Evolutionary conservation across 768 basidiomycete genomes (phyloP).

Genomic region (Tylopilus cervinicoccineus): DNA sequence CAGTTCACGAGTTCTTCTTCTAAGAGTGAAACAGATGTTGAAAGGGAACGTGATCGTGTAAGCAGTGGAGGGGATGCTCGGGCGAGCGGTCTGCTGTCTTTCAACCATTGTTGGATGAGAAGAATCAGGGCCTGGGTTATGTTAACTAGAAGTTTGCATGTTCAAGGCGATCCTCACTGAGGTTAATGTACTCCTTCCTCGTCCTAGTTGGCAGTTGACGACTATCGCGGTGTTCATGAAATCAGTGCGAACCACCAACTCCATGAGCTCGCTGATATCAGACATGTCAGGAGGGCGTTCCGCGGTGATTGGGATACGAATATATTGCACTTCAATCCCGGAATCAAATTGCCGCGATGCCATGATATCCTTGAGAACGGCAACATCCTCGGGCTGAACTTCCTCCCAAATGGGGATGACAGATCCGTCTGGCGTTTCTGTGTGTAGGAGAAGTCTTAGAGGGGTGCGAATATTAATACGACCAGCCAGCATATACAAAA

Average conservation of each 20-base stretch:
- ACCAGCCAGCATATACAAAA: not conserved
- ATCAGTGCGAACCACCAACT: slow-evolving; percentile 67
- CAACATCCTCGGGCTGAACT: slow-evolving; percentile 64
- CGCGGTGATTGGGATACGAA: slow-evolving; percentile 89
- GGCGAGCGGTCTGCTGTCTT: slow-evolving; percentile 28
- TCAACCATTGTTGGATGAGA: slow-evolving; percentile 82
- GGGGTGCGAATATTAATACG: not conserved
- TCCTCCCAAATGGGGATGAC: slow-evolving; percentile 96
- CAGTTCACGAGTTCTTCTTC: slow-evolving; percentile 29
- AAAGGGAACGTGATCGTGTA: slow-evolving; percentile 43
- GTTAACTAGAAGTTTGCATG: slow-evolving; percentile 1
- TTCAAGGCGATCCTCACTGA: slow-evolving; percentile 47
- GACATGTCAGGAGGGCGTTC: slow-evolving; percentile 76
- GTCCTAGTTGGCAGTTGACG: slow-evolving; percentile 92
- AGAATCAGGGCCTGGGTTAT: slow-evolving; percentile 64
- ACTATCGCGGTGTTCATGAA: slow-evolving; percentile 76
- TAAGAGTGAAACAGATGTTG: slow-evolving; percentile 30
- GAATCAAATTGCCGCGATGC: slow-evolving; percentile 40
- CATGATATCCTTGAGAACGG: slow-evolving; percentile 89
- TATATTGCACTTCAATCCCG: slow-evolving; percentile 69
- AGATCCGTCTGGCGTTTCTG: slow-evolving; percentile 81
- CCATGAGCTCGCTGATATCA: slow-evolving; percentile 73
- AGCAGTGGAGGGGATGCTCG: slow-evolving; percentile 30
- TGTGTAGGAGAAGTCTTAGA: slow-evolving; percentile 76
- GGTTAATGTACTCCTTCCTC: slow-evolving; percentile 88